Percentiles rank a stretch among this genome's conserved stretches.
Conservation (phyloP, 805 yeast genomes). For the Nakazawaea ambrosiae region DNA sequence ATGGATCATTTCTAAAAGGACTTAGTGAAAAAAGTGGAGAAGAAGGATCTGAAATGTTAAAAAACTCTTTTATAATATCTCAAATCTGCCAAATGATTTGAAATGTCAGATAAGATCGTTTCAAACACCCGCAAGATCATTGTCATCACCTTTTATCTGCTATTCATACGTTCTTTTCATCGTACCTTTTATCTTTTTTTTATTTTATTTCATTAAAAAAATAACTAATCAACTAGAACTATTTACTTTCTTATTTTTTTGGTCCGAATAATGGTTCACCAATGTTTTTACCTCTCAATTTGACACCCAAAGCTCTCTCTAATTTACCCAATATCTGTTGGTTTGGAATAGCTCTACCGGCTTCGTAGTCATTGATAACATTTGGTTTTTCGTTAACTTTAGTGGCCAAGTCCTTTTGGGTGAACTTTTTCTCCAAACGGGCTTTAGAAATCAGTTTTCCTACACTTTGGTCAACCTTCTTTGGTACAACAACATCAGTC, state of each 20-base stretch:
- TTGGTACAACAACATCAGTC: conserved; percentile 88
- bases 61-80: too few species aligned
- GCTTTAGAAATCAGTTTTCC: conserved; percentile 84
- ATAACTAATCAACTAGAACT: too few species aligned
- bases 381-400: conserved; percentile 94
- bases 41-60: too few species aligned
- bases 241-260: conserved; percentile 24
- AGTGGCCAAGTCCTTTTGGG: conserved; percentile 96
- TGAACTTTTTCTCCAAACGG: conserved; percentile 78
- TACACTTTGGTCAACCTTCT: conserved; percentile 76
- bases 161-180: too few species aligned
- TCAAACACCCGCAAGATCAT: too few species aligned
- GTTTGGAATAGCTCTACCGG: conserved; percentile 93
- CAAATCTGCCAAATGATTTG: neutral
- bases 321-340: conserved; percentile 90
- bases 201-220: too few species aligned
- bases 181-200: too few species aligned
- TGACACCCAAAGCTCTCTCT: conserved; percentile 91
- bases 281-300: conserved; percentile 91
- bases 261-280: conserved; percentile 77
- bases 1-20: too few species aligned
- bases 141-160: too few species aligned
- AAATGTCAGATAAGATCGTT: too few species aligned
- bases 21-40: too few species aligned
- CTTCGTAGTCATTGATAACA: conserved; percentile 92